Evolutionary conservation across 768 basidiomycete species (phyloP), one percentile per base, ranked within the genome.

Genomic region (Dictyophora rubrovolvata): DNA sequence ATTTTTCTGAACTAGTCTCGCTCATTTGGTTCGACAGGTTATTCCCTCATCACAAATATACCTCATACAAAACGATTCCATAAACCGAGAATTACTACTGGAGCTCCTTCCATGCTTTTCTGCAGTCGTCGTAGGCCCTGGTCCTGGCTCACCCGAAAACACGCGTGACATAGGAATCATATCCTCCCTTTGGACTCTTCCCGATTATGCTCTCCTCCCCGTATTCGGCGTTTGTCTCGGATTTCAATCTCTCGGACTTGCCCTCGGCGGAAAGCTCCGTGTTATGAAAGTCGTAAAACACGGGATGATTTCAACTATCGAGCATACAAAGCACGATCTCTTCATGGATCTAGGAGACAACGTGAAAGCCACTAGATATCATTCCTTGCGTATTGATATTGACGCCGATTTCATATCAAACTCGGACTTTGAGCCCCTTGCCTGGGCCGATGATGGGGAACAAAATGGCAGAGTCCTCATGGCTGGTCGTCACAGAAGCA

Each of bases 161-260:
- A 67, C 74, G 9, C 66, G 71, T 28, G 89, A 90, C 60, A 76
- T 88, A 42, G 89, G 89, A 7, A 65, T 90, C 36, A 78, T 91
- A 58, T 79, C 75, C 54, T 74, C 87, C 61, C 70, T 91, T 4
- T 92, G 89, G 89, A 82, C 76, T 48, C 66, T 89, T 33, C 65
- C 75, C 12, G 76, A 79, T 18, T 65, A 69, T 5, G 66, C 76
- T 47, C 55, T 85, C 35, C 65, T 89, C 8, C 89, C 89, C 3
- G 77, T 89, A 52, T 90, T 91, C 64, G 89, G 89, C 2, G 89
- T 92, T 9, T 92, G 89, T 65, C 77, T 92, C 21, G 89, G 89
- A 5, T 75, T 89, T 14, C 89, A 92, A 68, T 89, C 88, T 66
- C 74, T 92, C 34, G 82, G 77, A 4, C 70, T 83, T 20, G 84